Evolutionary conservation across 306 rosid species (phyloP).

Genomic region (Luffa acutangula): DNA sequence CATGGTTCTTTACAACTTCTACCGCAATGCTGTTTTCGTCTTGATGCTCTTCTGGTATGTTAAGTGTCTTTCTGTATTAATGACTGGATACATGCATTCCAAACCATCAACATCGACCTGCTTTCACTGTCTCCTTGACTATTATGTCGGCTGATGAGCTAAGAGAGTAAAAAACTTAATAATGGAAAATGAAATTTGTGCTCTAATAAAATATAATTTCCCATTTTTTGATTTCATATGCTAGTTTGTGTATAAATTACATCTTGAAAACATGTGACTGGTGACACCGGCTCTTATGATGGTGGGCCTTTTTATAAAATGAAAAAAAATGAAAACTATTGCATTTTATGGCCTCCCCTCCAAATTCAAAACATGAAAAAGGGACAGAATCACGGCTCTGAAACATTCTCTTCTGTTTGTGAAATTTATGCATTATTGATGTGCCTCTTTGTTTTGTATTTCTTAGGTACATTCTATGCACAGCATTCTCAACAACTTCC

Average conservation of each 20-base stretch:
- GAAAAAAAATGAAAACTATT: too few relatives aligned
- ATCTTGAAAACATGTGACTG: neutral
- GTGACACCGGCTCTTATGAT: neutral
- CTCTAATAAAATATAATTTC: neutral
- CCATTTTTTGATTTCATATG: neutral
- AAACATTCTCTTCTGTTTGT: neutral
- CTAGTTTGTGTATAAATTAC: neutral
- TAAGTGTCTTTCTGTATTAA: neutral
- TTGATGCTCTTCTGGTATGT: conserved; percentile 92
- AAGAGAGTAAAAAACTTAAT: neutral
- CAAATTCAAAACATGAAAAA: neutral
- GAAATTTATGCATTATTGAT: neutral
- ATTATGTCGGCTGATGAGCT: neutral
- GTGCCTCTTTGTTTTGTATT: neutral
- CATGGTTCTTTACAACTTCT: conserved; percentile 87
- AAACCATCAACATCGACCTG: neutral
- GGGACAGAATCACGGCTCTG: neutral
- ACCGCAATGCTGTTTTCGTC: conserved; percentile 97
- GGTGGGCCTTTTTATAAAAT: neutral
- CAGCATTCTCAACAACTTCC: conserved; percentile 86
- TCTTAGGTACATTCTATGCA: conserved; percentile 73
- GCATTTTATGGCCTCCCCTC: neutral
- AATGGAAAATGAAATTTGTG: neutral
- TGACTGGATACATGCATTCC: neutral
- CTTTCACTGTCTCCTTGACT: neutral